Conservation (phyloP, 257 asterid species). For the Primulina tabacum region DNA sequence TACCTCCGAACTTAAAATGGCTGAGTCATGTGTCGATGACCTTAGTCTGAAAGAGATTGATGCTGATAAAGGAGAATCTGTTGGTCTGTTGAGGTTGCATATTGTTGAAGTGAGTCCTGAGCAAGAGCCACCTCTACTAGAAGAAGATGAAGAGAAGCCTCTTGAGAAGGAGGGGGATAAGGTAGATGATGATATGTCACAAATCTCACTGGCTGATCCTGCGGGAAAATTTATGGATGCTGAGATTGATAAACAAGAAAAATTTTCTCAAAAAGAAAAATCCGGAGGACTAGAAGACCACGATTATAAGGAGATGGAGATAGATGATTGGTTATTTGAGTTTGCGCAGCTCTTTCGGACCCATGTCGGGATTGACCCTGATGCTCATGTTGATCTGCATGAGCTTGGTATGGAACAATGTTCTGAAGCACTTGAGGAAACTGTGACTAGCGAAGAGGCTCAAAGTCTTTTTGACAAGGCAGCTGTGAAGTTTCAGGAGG, state of each 20-base stretch:
- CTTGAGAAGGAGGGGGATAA: constrained; percentile 39
- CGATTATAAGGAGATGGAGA: constrained; percentile 87
- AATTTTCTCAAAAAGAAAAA: constrained; percentile 42
- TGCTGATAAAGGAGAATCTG: constrained; percentile 38
- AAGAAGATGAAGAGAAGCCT: constrained; percentile 80
- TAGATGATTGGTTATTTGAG: constrained; percentile 95
- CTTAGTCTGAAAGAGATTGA: constrained; percentile 47
- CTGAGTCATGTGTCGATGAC: constrained; percentile 61
- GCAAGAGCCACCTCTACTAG: constrained; percentile 76
- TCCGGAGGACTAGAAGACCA: constrained; percentile 46
- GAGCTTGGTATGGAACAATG: constrained; percentile 99
- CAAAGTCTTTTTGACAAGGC: constrained; percentile 84
- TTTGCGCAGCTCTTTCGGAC: constrained; percentile 92
- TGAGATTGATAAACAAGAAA: constrained; percentile 48
- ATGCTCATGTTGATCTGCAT: constrained; percentile 89
- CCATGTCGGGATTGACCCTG: constrained; percentile 91
- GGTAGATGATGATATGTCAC: constrained; percentile 51
- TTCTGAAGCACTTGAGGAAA: constrained; percentile 91
- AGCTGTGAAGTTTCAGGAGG: constrained; percentile 83
- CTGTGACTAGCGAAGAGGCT: constrained; percentile 85
- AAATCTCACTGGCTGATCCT: constrained; percentile 48
- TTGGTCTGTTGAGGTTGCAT: constrained; percentile 74
- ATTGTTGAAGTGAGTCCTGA: constrained; percentile 91
- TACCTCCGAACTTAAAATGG: constrained; percentile 66
- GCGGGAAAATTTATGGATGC: constrained; percentile 47